Evolutionary conservation across 2,329 filamentous ascomycete species (phyloP), one percentile per base, ranked within the genome.

Genomic region (Microsporum audouinii): DNA sequence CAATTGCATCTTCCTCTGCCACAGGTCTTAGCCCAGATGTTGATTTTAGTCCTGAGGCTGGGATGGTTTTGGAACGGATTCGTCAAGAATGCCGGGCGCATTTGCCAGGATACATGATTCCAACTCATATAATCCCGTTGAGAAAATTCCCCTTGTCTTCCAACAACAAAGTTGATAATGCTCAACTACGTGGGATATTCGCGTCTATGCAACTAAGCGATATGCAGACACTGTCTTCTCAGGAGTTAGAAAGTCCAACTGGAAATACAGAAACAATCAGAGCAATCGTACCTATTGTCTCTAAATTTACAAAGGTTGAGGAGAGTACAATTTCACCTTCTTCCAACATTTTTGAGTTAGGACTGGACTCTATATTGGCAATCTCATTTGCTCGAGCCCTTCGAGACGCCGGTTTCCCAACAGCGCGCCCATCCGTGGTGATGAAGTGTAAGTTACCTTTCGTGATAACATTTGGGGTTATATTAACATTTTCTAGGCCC

Each of bases 111-210:
- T 96, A 96, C 71, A 96, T 96, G 91, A 83, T 96, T 1, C 92
- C 91, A 0, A 91, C 89, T 0, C 89, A 94, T 68, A 84, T 95
- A 62, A 77, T 96, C 29, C 82, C 82, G 2, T 75, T 96, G 5
- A 80, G 84, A 0, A 79, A 77, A 5, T 84, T 96, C 60, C 91
- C 91, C 0, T 78, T 96, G 0, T 95, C 89, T 0, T 78, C 88
- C 5, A 96, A 96, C 71, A 96, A 96, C 73, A 96, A 96, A 70
- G 87, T 88, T 0, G 91, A 96, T 67, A 79, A 80, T 5, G 92
- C 88, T 68, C 78, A 79, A 39, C 74, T 96, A 2, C 86, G 82
- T 61, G 72, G 75, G 0, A 73, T 95, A 0, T 96, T 92, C 68
- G 73, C 81, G 7, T 74, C 76, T 0, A 70, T 92, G 2, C 79